Evolutionary conservation across 1,284 basidiomycete genomes (phyloP), one percentile per base, ranked within the genome.

Genomic region (Phylloboletellus chloephorus): DNA sequence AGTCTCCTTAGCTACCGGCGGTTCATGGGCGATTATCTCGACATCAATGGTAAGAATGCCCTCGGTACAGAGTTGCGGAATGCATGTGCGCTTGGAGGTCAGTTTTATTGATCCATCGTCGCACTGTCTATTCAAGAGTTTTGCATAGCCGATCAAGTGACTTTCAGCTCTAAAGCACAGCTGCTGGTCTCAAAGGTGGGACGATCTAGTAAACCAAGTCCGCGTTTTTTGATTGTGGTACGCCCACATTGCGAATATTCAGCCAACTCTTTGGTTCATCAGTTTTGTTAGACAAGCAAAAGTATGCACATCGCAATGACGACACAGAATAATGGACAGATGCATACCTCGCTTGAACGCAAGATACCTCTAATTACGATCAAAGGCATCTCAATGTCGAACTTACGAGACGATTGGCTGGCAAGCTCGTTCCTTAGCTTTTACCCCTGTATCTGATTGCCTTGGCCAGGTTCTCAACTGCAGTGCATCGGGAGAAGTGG

Each of bases 1-100:
- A 94, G 89, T 75, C 69, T 98, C 51, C 74, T 98, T 47, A 90
- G 95, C 43, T 94, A 93, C 71, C 79, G 96, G 39, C 82, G 92
- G 47, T 99, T 96, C 64, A 81, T 89, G 78, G 96, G 96, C 12
- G 96, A 99, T 65, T 99, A 99, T 64, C 77, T 99, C 28, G 88
- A 94, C 58, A 69, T 98, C 25, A 91, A 88, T 37, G 85, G 85
- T 3, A 79, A 82, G 53, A 86, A 82, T 61, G 65, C 89, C 0
- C 68, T 94, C 17, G 93, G 93, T 0, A 78, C 84, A 56, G 81
- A 93, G 64, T 65, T 98, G 41, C 76, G 78, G 31, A 70, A 73
- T 29, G 82, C 80, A 12, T 90, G 88, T 50, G 79, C 81, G 1
- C 76, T 97, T 48, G 76, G 77, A 53, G 65, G 88, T 91, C 49